These are phyloP conservation scores for Hypoxylon sp. DNA, from an alignment of 2,329 filamentous ascomycete genomes.

Conservation along the genomic window DNA sequence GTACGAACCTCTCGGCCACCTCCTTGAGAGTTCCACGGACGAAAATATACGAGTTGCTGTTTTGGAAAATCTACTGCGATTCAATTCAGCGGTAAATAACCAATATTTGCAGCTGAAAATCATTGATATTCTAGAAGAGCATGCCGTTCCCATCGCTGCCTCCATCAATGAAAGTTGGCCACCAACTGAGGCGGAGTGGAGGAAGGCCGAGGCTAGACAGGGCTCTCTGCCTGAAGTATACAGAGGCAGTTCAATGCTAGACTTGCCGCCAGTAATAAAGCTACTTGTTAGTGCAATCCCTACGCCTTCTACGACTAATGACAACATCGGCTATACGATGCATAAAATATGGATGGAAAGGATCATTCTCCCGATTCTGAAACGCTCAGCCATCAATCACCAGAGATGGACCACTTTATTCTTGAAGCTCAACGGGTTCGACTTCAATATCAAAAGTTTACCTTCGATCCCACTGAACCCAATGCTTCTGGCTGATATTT, in stretches of 20 bases:
- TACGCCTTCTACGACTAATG: background rate
- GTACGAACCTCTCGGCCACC: constrained; percentile 50
- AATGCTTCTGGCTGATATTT: constrained; percentile 28
- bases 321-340: background rate
- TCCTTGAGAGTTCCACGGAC: constrained; percentile 54
- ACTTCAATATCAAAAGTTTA: constrained; percentile 42
- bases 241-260: constrained; percentile 16
- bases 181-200: constrained; percentile 53
- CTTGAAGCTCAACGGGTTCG: constrained; percentile 51
- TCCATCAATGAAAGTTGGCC: constrained; percentile 53
- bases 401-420: constrained; percentile 55
- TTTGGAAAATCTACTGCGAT: constrained; percentile 51
- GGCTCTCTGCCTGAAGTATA: constrained; percentile 35
- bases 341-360: constrained; percentile 42
- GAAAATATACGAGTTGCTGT: constrained; percentile 55
- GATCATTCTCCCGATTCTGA: constrained; percentile 48
- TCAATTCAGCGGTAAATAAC: constrained; percentile 39
- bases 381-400: constrained; percentile 52
- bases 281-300: constrained; percentile 29
- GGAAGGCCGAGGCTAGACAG: constrained; percentile 22
- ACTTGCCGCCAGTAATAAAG: constrained; percentile 40
- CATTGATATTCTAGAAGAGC: constrained; percentile 48
- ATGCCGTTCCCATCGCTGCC: constrained; percentile 52
- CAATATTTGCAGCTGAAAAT: constrained; percentile 44
- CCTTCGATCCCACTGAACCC: constrained; percentile 48